These are phyloP conservation scores for Leishmania braziliensis DNA, from an alignment of 208 protist genomes.

Conservation along the genomic window DNA sequence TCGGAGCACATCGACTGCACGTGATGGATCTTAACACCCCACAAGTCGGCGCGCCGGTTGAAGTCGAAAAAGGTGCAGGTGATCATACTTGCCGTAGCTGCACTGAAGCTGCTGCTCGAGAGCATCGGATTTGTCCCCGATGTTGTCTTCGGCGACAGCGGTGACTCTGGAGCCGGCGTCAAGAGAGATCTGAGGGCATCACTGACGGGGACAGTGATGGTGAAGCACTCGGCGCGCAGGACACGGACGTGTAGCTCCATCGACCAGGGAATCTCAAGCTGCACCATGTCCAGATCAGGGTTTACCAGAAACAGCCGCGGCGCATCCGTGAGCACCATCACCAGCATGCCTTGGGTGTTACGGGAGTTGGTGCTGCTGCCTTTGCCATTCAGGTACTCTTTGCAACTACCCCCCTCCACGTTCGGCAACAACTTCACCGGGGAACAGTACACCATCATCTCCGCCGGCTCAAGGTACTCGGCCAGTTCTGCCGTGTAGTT, in stretches of 20 bases:
- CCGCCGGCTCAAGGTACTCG: slow-evolving; percentile 40
- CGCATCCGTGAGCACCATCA: slow-evolving; percentile 70
- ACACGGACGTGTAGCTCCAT: slow-evolving; percentile 40
- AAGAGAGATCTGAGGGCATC: background rate
- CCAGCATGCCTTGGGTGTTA: slow-evolving; percentile 7
- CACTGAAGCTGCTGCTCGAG: background rate
- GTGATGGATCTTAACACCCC: slow-evolving; percentile 49
- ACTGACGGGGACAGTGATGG: background rate
- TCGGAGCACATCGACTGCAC: slow-evolving; percentile 9
- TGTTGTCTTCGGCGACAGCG: background rate
- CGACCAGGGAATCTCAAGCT: slow-evolving; percentile 41
- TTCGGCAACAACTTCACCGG: slow-evolving; percentile 31
- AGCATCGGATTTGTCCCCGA: background rate
- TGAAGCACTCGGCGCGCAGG: slow-evolving; percentile 37
- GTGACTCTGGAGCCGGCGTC: background rate
- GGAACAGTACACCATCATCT: slow-evolving; percentile 64
- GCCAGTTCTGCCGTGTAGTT: slow-evolving; percentile 48
- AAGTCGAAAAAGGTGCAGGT: slow-evolving; percentile 42
- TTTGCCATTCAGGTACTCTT: background rate
- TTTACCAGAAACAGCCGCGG: slow-evolving; percentile 74
- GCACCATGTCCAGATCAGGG: slow-evolving; percentile 19
- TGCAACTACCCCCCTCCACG: slow-evolving; percentile 1
- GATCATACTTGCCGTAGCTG: slow-evolving; percentile 6
- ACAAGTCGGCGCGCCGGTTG: slow-evolving; percentile 46
- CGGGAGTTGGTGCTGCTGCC: background rate